A percentile compares a stretch with the other conserved stretches of the same genome.
Conservation (phyloP, 1,284 basidiomycete genomes). For the Microbotryum violaceum region DNA sequence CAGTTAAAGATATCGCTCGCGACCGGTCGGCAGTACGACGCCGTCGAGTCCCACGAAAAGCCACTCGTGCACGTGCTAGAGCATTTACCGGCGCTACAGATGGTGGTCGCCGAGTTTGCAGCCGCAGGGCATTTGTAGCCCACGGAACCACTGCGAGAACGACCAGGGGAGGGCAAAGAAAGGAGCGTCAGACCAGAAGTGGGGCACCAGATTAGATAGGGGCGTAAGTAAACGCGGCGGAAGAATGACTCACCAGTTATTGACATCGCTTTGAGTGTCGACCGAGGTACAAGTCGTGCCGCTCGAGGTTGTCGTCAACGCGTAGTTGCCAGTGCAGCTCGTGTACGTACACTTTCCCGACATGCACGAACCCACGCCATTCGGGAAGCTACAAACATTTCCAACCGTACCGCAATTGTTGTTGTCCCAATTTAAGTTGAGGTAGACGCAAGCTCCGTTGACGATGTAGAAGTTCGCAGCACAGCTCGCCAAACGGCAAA, state of each 20-base stretch:
- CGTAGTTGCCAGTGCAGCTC: not conserved
- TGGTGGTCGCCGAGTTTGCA: not conserved
- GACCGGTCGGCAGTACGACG: not conserved
- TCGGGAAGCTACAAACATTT: slow-evolving; percentile 13
- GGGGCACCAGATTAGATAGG: not conserved
- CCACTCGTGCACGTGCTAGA: not conserved
- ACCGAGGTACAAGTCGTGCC: slow-evolving; percentile 2
- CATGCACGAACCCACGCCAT: not conserved
- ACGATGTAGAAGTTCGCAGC: not conserved
- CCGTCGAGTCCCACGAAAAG: not conserved
- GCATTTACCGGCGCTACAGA: slow-evolving; percentile 1
- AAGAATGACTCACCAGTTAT: slow-evolving; percentile 4
- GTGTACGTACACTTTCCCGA: not conserved
- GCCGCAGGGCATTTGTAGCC: slow-evolving; percentile 1
- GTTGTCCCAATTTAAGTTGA: not conserved
- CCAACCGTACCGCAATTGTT: slow-evolving; percentile 18
- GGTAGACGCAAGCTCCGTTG: not conserved
- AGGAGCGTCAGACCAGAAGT: not conserved
- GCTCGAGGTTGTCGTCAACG: not conserved
- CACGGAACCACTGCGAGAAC: not conserved
- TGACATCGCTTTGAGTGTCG: slow-evolving; percentile 3
- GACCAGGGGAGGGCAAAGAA: not conserved
- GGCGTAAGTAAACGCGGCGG: not conserved
- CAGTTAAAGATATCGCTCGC: slow-evolving; percentile 5
- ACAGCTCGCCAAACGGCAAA: not conserved